Evolutionary conservation across 768 basidiomycete species (phyloP).

Genomic region (Amanita brunnescens): DNA sequence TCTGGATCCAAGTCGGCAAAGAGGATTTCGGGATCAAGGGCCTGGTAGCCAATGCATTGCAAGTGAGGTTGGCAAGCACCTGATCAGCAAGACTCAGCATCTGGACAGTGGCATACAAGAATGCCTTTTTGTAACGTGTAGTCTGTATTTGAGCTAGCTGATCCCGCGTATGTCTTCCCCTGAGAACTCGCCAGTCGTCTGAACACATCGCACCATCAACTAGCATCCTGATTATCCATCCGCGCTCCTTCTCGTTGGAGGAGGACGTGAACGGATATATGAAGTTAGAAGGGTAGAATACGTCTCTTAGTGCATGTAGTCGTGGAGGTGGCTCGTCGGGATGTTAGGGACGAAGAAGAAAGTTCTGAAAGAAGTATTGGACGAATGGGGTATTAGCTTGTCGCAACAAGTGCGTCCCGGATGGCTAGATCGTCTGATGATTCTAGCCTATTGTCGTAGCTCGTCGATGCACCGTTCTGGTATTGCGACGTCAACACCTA

Average conservation of each 20-base stretch:
- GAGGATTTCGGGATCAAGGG: slow-evolving; percentile 66
- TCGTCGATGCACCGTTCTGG: slow-evolving; percentile 69
- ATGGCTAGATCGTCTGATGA: not conserved
- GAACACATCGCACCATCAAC: slow-evolving; percentile 69
- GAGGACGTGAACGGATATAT: slow-evolving; percentile 82
- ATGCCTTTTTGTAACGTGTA: slow-evolving; percentile 43
- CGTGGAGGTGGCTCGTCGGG: too few species aligned
- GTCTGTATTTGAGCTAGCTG: slow-evolving; percentile 61
- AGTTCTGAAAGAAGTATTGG: slow-evolving; percentile 91
- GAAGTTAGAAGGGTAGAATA: slow-evolving; percentile 84
- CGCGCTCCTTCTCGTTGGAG: slow-evolving; percentile 86
- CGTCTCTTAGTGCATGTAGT: slow-evolving; percentile 69
- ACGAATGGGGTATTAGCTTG: slow-evolving; percentile 91
- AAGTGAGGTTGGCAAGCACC: slow-evolving; percentile 71
- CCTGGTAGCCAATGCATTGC: slow-evolving; percentile 56
- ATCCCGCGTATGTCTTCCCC: slow-evolving; percentile 83
- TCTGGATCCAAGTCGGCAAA: slow-evolving; percentile 76
- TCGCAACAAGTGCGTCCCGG: slow-evolving; percentile 55
- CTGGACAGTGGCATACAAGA: slow-evolving; percentile 25
- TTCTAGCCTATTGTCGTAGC: slow-evolving; percentile 33
- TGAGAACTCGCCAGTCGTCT: slow-evolving; percentile 76
- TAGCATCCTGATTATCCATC: slow-evolving; percentile 81
- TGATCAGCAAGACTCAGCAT: slow-evolving; percentile 21
- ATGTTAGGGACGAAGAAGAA: slow-evolving; percentile 98
- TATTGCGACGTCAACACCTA: slow-evolving; percentile 50